A percentile compares a stretch with the other conserved stretches of the same genome.
Conservation (phyloP, 116 monocot species). For the Posidonia oceanica region DNA sequence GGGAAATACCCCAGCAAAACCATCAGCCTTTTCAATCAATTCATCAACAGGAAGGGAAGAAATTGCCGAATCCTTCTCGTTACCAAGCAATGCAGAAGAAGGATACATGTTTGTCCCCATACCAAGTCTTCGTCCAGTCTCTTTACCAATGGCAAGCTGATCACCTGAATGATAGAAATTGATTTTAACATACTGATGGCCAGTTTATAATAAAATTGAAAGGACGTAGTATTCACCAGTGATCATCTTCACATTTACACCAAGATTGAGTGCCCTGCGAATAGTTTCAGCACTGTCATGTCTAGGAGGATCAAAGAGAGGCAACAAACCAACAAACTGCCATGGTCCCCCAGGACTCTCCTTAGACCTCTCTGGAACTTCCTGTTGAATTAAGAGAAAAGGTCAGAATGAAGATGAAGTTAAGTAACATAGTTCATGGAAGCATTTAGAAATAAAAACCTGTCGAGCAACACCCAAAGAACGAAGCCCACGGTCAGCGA, state of each 20-base stretch:
- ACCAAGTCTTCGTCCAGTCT: slow-evolving; percentile 82
- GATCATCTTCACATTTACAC: slow-evolving; percentile 98
- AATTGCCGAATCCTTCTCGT: slow-evolving; percentile 52
- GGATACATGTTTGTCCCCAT: slow-evolving; percentile 97
- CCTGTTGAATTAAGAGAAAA: slow-evolving; percentile 22
- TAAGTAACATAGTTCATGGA: not conserved
- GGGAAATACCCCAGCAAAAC: slow-evolving; percentile 90
- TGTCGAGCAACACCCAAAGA: slow-evolving; percentile 76
- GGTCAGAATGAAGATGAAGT: not conserved
- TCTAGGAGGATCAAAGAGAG: slow-evolving; percentile 94
- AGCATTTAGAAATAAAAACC: slow-evolving; percentile 16
- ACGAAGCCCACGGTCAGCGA: slow-evolving; percentile 90
- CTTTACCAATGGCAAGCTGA: slow-evolving; percentile 88
- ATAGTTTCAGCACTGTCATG: slow-evolving; percentile 98
- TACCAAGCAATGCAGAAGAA: slow-evolving; percentile 74
- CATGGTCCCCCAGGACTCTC: slow-evolving; percentile 72
- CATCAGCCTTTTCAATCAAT: slow-evolving; percentile 86
- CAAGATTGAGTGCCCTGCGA: slow-evolving; percentile 80
- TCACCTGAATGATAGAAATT: slow-evolving; percentile 39
- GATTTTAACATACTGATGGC: not conserved
- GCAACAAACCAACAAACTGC: slow-evolving; percentile 89
- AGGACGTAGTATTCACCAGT: slow-evolving; percentile 39
- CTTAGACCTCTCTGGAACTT: slow-evolving; percentile 78
- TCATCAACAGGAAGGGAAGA: slow-evolving; percentile 73
- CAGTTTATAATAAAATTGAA: not conserved